Percentiles rank a stretch among this genome's conserved stretches.
Conservation (phyloP, 371 early-diverging fungal species). For the Mucor irregularis region DNA sequence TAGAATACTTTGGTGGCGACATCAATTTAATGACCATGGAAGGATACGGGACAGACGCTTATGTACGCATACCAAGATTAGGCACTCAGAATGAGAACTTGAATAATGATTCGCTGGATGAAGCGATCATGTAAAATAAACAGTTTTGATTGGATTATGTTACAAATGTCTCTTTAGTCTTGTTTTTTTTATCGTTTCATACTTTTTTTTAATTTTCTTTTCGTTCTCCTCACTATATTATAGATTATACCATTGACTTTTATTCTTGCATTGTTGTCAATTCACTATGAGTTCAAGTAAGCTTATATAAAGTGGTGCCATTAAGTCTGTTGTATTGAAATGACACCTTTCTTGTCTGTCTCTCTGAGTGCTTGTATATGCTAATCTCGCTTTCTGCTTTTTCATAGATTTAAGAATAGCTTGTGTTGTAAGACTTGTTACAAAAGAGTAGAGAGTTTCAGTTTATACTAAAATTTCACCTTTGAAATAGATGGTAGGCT, state of each 20-base stretch:
- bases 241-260: too few relatives aligned
- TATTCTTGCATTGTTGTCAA: background rate
- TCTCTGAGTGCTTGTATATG: too few relatives aligned
- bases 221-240: background rate
- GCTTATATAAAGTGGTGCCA: too few relatives aligned
- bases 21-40: conserved; percentile 69
- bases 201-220: background rate
- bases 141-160: background rate
- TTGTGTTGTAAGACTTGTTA: conserved; percentile 53
- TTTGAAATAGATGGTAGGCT: conserved; percentile 70
- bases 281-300: conserved; percentile 12
- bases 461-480: background rate
- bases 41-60: conserved; percentile 84
- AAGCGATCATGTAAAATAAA: conserved; percentile 19
- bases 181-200: conserved; percentile 1
- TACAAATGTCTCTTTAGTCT: background rate
- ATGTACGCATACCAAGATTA: conserved; percentile 67
- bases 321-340: too few relatives aligned
- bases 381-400: background rate
- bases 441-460: background rate
- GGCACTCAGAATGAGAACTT: conserved; percentile 63
- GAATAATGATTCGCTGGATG: conserved; percentile 15
- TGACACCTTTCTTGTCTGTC: too few relatives aligned
- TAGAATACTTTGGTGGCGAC: conserved; percentile 78
- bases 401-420: conserved; percentile 59